These are phyloP conservation scores for Vitis hybrid DNA, from an alignment of 177 flowering plant genomes.

Conservation along the genomic window DNA sequence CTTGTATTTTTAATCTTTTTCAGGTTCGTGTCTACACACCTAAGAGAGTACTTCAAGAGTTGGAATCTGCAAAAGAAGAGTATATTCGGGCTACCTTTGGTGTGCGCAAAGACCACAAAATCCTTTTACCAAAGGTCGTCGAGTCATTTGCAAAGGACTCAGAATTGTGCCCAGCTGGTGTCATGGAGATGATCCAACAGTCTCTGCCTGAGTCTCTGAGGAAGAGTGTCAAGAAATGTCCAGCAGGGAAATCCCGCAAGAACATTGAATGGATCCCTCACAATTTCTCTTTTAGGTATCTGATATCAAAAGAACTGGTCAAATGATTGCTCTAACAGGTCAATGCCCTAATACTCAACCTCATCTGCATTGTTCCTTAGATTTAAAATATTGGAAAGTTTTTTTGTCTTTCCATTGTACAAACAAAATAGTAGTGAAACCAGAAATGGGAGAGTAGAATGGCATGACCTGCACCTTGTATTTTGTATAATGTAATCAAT, in stretches of 20 bases:
- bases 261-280: conserved; percentile 83
- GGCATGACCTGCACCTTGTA: conserved; percentile 1
- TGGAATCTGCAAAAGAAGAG: conserved; percentile 89
- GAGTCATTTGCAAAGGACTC: conserved; percentile 80
- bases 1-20: conserved; percentile 5
- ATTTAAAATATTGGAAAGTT: conserved; percentile 1
- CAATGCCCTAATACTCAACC: not conserved
- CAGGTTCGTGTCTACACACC: conserved; percentile 91
- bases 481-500: conserved; percentile 15
- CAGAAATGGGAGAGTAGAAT: conserved; percentile 15
- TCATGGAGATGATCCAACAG: conserved; percentile 65
- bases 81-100: conserved; percentile 80
- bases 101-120: conserved; percentile 59
- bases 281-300: conserved; percentile 77
- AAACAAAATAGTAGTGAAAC: conserved; percentile 18
- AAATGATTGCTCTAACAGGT: conserved; percentile 32
- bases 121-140: conserved; percentile 73
- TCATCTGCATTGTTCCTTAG: conserved; percentile 12
- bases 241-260: conserved; percentile 51
- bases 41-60: conserved; percentile 72
- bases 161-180: conserved; percentile 48
- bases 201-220: conserved; percentile 61
- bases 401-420: conserved; percentile 26
- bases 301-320: conserved; percentile 74
- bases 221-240: conserved; percentile 54